Percentiles rank a stretch among this genome's conserved stretches.
These are phyloP conservation scores for Colletotrichum caudatum DNA, from an alignment of 2,329 filamentous ascomycete genomes.

Conservation along the genomic window DNA sequence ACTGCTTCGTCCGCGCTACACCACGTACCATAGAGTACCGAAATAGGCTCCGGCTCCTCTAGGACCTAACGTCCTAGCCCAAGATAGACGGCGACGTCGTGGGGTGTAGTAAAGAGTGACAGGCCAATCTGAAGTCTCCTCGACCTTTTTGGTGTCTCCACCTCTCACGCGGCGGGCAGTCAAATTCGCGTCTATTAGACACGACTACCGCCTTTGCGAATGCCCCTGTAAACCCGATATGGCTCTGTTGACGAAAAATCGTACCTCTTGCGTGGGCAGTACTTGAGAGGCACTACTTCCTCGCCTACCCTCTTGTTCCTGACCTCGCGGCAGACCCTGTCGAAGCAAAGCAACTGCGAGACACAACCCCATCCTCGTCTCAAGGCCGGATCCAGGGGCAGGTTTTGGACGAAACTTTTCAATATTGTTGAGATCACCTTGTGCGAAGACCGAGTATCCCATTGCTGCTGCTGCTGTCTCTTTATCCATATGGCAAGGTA, in stretches of 20 bases:
- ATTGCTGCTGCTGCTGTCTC: neutral
- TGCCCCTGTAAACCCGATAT: slow-evolving; percentile 34
- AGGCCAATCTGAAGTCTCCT: slow-evolving; percentile 49
- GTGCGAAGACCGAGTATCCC: neutral
- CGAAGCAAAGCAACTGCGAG: slow-evolving; percentile 5
- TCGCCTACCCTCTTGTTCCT: slow-evolving; percentile 18
- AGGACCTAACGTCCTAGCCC: slow-evolving; percentile 40
- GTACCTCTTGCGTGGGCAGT: slow-evolving; percentile 16
- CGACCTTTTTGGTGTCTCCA: slow-evolving; percentile 47
- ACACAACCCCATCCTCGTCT: slow-evolving; percentile 18
- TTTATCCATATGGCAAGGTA: slow-evolving; percentile 40
- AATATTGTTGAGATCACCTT: neutral
- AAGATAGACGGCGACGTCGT: slow-evolving; percentile 52
- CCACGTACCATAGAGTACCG: slow-evolving; percentile 32
- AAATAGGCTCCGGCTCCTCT: slow-evolving; percentile 27
- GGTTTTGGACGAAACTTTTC: neutral
- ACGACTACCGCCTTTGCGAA: slow-evolving; percentile 44
- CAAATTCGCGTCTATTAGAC: slow-evolving; percentile 48
- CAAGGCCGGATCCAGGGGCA: neutral
- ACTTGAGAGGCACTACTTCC: slow-evolving; percentile 20
- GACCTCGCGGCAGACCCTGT: slow-evolving; percentile 16
- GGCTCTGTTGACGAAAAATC: slow-evolving; percentile 25
- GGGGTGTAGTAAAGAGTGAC: slow-evolving; percentile 47
- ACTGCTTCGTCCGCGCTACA: slow-evolving; percentile 32
- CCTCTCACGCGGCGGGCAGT: slow-evolving; percentile 45